These are phyloP conservation scores for Gautieria morchelliformis DNA, from an alignment of 768 basidiomycete species.

Conservation along the genomic window DNA sequence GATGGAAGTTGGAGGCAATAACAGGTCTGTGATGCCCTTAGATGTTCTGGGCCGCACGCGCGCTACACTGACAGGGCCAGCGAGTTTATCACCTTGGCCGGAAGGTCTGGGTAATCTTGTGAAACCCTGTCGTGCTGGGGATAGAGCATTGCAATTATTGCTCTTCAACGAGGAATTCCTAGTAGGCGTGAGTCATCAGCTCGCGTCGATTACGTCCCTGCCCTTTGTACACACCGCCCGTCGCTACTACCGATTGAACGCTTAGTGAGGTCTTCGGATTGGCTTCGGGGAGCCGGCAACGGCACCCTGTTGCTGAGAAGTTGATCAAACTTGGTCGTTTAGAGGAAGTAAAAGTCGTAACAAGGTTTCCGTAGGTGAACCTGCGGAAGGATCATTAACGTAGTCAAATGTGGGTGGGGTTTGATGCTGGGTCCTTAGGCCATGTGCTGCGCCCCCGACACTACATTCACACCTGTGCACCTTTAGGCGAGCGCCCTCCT, in stretches of 20 bases:
- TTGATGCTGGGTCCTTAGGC: too few relatives aligned
- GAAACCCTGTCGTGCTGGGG: conserved; percentile 75
- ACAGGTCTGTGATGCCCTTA: conserved; percentile 89
- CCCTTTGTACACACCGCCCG: conserved; percentile 87
- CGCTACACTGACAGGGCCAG: conserved; percentile 86
- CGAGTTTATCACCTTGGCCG: conserved; percentile 70
- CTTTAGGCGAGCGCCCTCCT: too few relatives aligned
- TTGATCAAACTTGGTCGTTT: too few relatives aligned
- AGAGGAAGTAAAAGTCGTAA: too few relatives aligned
- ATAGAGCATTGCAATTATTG: conserved; percentile 89
- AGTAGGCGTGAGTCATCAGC: conserved; percentile 85
- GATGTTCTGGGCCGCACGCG: conserved; percentile 84
- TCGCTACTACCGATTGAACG: conserved; percentile 88
- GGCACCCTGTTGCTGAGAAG: conserved; percentile 38
- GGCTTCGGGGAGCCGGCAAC: conserved; percentile 52
- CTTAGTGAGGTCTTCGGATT: conserved; percentile 80
- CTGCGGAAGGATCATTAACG: too few relatives aligned
- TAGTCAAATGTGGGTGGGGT: too few relatives aligned
- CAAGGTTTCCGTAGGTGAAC: too few relatives aligned
- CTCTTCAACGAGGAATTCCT: conserved; percentile 88
- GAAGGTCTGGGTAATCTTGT: conserved; percentile 74
- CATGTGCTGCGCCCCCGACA: too few relatives aligned
- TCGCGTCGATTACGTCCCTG: conserved; percentile 85
- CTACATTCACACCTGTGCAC: too few relatives aligned
- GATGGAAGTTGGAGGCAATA: conserved; percentile 85